These are phyloP conservation scores for Babesia bigemina DNA, from an alignment of 169 alveolate genomes.

Conservation along the genomic window DNA sequence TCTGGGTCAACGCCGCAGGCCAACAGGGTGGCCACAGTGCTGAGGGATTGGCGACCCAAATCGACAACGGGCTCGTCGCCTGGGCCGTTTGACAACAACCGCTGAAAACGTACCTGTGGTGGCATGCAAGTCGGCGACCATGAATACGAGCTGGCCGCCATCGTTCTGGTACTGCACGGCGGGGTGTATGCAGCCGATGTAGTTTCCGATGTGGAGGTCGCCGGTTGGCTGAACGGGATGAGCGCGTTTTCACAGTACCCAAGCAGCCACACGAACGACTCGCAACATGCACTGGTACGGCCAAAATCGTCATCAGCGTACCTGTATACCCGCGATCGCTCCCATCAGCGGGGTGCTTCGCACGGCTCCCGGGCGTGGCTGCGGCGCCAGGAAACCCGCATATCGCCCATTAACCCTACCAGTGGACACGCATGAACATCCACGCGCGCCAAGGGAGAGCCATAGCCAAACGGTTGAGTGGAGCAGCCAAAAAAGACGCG, in stretches of 20 bases:
- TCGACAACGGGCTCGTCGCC: neutral
- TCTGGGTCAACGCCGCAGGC: constrained; percentile 65
- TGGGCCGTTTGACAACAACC: neutral
- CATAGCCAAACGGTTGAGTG: neutral
- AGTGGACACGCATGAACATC: neutral
- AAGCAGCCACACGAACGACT: neutral
- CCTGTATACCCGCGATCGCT: constrained; percentile 41
- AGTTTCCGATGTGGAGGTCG: constrained; percentile 66
- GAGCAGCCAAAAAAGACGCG: neutral
- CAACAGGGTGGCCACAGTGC: constrained; percentile 50
- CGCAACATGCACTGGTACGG: neutral
- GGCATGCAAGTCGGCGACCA: constrained; percentile 68
- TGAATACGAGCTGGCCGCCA: constrained; percentile 21
- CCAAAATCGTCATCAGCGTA: neutral
- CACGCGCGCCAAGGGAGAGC: neutral
- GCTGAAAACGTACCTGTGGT: constrained; percentile 24
- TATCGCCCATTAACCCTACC: neutral
- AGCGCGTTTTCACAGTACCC: neutral
- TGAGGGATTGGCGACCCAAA: neutral
- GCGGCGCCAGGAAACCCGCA: neutral
- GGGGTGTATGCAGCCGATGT: constrained; percentile 68
- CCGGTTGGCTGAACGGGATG: constrained; percentile 58
- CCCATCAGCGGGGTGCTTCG: constrained; percentile 7
- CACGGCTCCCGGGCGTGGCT: neutral
- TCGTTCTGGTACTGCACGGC: constrained; percentile 44